These are phyloP conservation scores for Davidsoniella australis DNA, from an alignment of 2,329 filamentous ascomycete genomes.

Conservation along the genomic window DNA sequence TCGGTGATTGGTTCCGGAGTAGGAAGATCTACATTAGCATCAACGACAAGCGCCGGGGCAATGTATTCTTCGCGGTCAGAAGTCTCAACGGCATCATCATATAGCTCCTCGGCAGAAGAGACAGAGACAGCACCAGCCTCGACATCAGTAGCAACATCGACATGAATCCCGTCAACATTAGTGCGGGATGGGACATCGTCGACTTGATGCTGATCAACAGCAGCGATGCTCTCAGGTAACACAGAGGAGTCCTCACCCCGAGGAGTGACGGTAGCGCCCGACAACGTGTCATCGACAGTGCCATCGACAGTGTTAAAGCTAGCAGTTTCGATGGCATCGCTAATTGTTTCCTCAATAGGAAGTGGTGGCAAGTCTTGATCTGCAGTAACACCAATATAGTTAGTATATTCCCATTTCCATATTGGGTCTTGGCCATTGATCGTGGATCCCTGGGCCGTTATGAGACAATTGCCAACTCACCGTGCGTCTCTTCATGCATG, in stretches of 20 bases:
- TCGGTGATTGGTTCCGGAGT: neutral
- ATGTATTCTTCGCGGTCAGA: neutral
- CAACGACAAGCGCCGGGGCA: neutral
- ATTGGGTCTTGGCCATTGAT: no score
- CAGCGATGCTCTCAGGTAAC: neutral
- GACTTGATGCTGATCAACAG: neutral
- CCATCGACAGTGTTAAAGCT: neutral
- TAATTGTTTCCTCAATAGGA: no score
- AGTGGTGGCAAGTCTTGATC: no score
- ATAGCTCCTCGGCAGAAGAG: neutral
- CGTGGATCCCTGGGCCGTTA: no score
- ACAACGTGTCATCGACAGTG: neutral
- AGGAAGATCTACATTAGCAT: neutral
- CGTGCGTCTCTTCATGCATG: neutral
- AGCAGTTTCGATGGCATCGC: neutral
- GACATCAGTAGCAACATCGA: neutral
- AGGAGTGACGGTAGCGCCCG: neutral
- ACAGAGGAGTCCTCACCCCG: neutral
- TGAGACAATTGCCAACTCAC: slow-evolving; percentile 3
- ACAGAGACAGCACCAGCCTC: neutral
- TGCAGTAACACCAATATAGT: no score
- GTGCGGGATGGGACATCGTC: neutral
- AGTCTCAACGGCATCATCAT: neutral
- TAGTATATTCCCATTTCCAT: no score
- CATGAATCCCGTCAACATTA: neutral